Evolutionary conservation across 2,329 filamentous ascomycete species (phyloP), one percentile per base, ranked within the genome.

Genomic region (Aspergillus japonicus): DNA sequence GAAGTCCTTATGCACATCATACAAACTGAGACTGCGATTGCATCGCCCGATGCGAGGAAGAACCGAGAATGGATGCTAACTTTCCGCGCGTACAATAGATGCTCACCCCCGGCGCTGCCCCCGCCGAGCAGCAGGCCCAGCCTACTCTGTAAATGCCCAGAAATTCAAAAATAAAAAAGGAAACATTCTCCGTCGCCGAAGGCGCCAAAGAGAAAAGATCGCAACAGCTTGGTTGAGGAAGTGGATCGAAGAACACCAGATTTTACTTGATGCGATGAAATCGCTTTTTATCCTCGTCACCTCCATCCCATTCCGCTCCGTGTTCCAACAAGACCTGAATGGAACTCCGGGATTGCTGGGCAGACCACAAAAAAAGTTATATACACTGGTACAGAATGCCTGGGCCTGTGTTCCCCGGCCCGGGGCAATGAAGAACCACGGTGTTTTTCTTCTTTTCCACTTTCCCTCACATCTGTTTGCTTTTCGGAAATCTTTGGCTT

Each of bases 41-140:
- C 26, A 8, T 29, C 26, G 26, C 7, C 26, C 26, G 14, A 12
- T 35, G 10, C 12, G 33, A 16, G 11, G 10, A 35, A 11, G 4
- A 12, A 11, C 14, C 14, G 10, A 35, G 33, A 12, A 16, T 12
- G 4, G 33, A 35, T 35, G 24, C 16, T 39, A 5, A 19, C 50
- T 24, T 42, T 19, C 19, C 35, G n/a, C n/a, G 2, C 8, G 5
- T 8, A 14, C 29, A 54, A 26, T 50, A 79, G 77, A 78, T 79
- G 75, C 75, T 79, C 66, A 75, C 77, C 29, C 77, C 77, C 47
- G 77, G 77, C 50, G 61, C 64, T 39, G 62, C 69, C 48, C 56
- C 59, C 26, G 66, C 72, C 63, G 68, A 71, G 64, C 64, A 71
- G 65, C 56, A 67, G 60, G 68, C 66, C 60, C 68, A 77, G 62